phyloP scores from a whole-genome alignment of 1,284 basidiomycete species.

The Marasmius sp. region DNA sequence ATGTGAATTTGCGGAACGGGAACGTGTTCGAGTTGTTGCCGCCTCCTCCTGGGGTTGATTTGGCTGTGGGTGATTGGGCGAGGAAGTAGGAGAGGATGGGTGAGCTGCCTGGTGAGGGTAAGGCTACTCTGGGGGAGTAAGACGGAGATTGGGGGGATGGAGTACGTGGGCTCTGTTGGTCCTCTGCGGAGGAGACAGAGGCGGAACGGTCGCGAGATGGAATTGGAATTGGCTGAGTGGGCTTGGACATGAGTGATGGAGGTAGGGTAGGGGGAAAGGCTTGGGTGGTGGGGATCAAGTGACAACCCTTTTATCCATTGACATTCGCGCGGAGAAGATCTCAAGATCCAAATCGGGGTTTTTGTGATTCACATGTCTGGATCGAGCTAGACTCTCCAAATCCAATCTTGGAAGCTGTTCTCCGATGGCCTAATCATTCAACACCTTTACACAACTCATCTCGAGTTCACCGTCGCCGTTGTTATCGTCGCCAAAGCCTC shows the following conservation, averaged over 20 bases:
- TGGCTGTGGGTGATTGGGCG: constrained; percentile 51
- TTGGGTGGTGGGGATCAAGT: neutral
- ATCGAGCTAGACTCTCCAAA: no score
- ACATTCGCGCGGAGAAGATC: no score
- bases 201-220: constrained; percentile 46
- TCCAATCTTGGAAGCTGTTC: no score
- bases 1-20: constrained; percentile 58
- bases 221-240: constrained; percentile 69
- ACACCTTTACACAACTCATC: no score
- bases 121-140: constrained; percentile 40
- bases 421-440: no score
- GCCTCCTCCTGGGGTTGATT: constrained; percentile 34
- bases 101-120: constrained; percentile 57
- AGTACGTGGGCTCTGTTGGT: constrained; percentile 47
- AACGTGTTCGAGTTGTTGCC: no score
- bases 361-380: no score
- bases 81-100: constrained; percentile 72
- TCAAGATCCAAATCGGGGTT: neutral
- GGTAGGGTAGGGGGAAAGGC: neutral
- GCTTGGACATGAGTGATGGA: constrained; percentile 43
- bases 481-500: no score
- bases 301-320: neutral
- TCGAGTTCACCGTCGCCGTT: no score
- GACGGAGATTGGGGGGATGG: constrained; percentile 39
- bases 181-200: constrained; percentile 51